Evolutionary conservation across 345 rosid genomes (phyloP).

Genomic region (Hibiscus tridactylites): DNA sequence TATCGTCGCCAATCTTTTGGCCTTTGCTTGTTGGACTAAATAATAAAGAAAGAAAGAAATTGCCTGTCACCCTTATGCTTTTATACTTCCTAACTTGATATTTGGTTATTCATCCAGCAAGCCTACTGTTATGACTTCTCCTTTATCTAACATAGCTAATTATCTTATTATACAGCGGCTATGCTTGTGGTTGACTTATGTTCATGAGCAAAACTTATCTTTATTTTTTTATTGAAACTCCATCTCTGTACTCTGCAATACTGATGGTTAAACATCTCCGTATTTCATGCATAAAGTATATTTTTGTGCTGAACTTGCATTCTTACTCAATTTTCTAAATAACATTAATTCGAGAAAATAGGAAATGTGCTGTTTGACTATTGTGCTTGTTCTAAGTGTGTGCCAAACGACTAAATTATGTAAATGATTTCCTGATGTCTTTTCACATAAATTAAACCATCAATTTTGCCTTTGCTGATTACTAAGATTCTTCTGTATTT

Average conservation of each 20-base stretch:
- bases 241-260: neutral
- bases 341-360: neutral
- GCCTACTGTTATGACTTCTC: neutral
- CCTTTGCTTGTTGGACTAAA: neutral
- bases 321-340: neutral
- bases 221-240: neutral
- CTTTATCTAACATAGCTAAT: neutral
- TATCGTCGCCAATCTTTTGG: neutral
- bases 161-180: neutral
- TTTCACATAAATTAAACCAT: neutral
- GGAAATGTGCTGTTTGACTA: neutral
- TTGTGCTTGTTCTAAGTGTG: neutral
- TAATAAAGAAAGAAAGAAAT: neutral
- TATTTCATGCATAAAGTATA: conserved; percentile 15
- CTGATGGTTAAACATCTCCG: neutral
- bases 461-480: neutral
- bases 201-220: neutral
- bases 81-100: neutral
- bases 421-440: neutral
- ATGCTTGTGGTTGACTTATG: neutral
- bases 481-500: conserved; percentile 1
- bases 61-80: neutral
- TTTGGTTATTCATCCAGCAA: neutral
- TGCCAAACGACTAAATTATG: neutral
- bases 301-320: neutral